phyloP scores from a whole-genome alignment of 1,284 basidiomycete species.

The Meira miltonrushii region DNA sequence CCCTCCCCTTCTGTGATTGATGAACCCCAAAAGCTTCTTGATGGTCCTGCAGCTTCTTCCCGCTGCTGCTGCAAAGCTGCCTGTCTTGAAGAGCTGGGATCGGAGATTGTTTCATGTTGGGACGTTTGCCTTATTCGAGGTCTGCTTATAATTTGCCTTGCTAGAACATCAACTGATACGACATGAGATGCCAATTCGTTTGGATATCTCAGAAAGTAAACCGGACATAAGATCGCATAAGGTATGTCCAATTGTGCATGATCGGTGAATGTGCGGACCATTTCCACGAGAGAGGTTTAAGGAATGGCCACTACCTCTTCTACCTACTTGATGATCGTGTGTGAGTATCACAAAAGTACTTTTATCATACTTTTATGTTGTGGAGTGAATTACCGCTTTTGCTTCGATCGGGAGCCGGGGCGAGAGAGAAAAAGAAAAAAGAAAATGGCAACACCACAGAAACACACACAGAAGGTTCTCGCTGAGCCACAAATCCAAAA shows the following conservation, averaged over 20 bases:
- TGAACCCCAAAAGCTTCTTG: constrained; percentile 12
- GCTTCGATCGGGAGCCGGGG: too few species aligned
- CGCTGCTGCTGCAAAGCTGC: background rate
- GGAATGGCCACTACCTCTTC: too few species aligned
- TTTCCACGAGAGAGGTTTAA: too few species aligned
- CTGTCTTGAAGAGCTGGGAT: background rate
- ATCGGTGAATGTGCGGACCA: too few species aligned
- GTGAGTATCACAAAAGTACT: too few species aligned
- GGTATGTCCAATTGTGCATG: constrained; percentile 55
- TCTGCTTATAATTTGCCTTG: constrained; percentile 57
- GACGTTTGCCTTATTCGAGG: background rate
- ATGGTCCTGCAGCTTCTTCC: background rate
- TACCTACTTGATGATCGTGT: too few species aligned
- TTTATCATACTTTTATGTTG: too few species aligned
- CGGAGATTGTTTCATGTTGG: background rate
- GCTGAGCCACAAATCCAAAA: too few species aligned
- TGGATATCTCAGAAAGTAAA: constrained; percentile 92
- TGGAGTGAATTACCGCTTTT: too few species aligned
- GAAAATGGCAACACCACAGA: too few species aligned
- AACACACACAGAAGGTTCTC: too few species aligned
- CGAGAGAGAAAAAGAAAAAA: too few species aligned
- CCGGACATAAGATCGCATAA: constrained; percentile 83
- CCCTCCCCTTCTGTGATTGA: constrained; percentile 41
- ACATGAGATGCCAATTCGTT: constrained; percentile 94
- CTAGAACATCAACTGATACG: constrained; percentile 87